Evolutionary conservation across 2,329 filamentous ascomycete genomes (phyloP).

Genomic region (Exophiala aquamarina): DNA sequence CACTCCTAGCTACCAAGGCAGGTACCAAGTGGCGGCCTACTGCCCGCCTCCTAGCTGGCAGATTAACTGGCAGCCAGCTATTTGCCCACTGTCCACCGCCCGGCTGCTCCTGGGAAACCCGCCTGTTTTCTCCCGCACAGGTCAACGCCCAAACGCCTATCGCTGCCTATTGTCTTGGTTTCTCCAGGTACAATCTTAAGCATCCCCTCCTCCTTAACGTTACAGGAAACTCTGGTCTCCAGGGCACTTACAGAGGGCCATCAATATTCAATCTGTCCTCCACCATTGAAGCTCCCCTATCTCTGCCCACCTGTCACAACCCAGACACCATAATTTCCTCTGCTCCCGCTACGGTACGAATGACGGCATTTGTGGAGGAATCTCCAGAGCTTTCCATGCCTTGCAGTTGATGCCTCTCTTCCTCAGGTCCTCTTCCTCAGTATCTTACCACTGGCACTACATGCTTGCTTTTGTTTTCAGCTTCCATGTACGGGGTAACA

Average conservation of each 20-base stretch:
- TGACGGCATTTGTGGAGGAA: too few relatives aligned
- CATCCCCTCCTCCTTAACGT: too few relatives aligned
- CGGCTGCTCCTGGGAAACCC: background rate
- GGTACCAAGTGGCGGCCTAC: background rate
- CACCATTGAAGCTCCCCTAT: background rate
- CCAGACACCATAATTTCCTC: conserved; percentile 6
- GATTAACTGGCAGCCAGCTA: background rate
- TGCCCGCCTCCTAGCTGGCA: background rate
- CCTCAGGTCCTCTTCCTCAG: background rate
- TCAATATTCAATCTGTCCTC: too few relatives aligned
- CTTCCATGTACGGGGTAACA: too few relatives aligned
- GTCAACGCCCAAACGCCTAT: too few relatives aligned
- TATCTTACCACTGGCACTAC: background rate
- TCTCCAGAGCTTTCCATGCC: background rate
- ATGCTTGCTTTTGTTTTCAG: too few relatives aligned
- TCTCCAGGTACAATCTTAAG: too few relatives aligned
- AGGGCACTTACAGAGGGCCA: too few relatives aligned
- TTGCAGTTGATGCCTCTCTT: background rate
- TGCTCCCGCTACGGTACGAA: conserved; percentile 1
- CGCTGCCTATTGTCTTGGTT: too few relatives aligned
- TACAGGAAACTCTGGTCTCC: background rate
- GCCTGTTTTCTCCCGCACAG: too few relatives aligned
- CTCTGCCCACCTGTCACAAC: conserved; percentile 2
- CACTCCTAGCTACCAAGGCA: too few relatives aligned
- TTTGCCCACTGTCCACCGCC: background rate